Evolutionary conservation across 352 stramenopile species (phyloP).

Genomic region (Hyaloperonospora brassicae): DNA sequence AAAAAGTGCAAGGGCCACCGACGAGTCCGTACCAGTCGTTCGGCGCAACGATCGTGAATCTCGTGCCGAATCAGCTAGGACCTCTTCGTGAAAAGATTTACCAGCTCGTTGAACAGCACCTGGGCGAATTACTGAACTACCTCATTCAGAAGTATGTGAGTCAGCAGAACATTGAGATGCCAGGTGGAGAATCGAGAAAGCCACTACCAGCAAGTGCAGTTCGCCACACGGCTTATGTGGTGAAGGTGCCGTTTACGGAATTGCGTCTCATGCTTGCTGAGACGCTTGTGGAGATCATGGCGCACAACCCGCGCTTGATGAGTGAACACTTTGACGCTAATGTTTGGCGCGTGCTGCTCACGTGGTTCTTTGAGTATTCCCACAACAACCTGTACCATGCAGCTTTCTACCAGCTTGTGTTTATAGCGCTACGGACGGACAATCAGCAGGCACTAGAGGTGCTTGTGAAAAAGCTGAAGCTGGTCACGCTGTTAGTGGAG

Average conservation of each 20-base stretch:
- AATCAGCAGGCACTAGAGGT: constrained; percentile 74
- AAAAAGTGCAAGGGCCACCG: constrained; percentile 70
- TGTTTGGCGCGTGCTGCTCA: constrained; percentile 80
- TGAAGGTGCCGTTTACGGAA: too few relatives aligned
- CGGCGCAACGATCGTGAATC: constrained; percentile 74
- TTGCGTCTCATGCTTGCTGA: too few relatives aligned
- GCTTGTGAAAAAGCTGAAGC: constrained; percentile 77
- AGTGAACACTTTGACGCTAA: constrained; percentile 68
- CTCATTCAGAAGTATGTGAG: too few relatives aligned
- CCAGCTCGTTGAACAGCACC: constrained; percentile 48
- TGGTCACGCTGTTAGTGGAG: too few relatives aligned
- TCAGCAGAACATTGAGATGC: constrained; percentile 76
- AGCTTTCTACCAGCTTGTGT: constrained; percentile 86
- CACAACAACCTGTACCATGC: constrained; percentile 89
- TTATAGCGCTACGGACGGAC: constrained; percentile 81
- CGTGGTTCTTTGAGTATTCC: constrained; percentile 88
- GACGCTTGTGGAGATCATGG: too few relatives aligned
- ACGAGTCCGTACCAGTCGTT: constrained; percentile 84
- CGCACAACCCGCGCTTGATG: constrained; percentile 62
- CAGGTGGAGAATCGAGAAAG: constrained; percentile 44
- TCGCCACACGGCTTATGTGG: too few relatives aligned
- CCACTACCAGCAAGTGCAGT: constrained; percentile 12
- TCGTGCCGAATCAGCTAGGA: constrained; percentile 12
- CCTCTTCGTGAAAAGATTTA: constrained; percentile 69
- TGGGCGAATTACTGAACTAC: constrained; percentile 25